A percentile compares a stretch with the other conserved stretches of the same genome.
Conservation (phyloP, 1,284 basidiomycete genomes). For the Laetiporus sulphureus region DNA sequence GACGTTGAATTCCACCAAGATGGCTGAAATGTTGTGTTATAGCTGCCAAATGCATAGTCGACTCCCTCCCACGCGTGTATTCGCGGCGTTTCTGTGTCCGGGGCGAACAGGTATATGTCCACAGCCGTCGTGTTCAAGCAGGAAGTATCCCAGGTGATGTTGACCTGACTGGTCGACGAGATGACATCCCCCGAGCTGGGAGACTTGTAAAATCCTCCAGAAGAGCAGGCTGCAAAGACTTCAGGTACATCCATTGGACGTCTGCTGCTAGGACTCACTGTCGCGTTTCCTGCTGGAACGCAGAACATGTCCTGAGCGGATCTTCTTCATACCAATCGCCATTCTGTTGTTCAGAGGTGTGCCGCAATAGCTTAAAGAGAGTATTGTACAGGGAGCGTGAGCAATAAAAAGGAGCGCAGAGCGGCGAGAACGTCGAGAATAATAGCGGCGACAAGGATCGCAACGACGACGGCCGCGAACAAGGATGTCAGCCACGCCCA, state of each 20-base stretch:
- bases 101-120: slow-evolving; percentile 74
- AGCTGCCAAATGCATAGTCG: slow-evolving; percentile 47
- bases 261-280: slow-evolving; percentile 12
- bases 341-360: no score
- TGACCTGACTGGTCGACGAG: slow-evolving; percentile 47
- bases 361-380: no score
- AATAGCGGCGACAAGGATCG: no score
- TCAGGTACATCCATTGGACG: neutral
- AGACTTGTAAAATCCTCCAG: slow-evolving; percentile 60
- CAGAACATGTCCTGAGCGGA: slow-evolving; percentile 15
- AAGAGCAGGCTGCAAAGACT: slow-evolving; percentile 37
- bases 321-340: slow-evolving; percentile 15
- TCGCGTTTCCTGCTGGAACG: slow-evolving; percentile 12
- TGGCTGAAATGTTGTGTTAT: slow-evolving; percentile 50
- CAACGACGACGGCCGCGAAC: no score
- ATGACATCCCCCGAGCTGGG: slow-evolving; percentile 51
- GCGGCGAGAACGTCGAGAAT: no score
- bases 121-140: slow-evolving; percentile 43
- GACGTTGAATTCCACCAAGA: slow-evolving; percentile 74
- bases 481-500: no score
- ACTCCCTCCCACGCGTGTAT: slow-evolving; percentile 64
- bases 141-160: slow-evolving; percentile 68
- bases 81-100: slow-evolving; percentile 35
- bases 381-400: no score
- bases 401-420: no score